phyloP scores from a whole-genome alignment of 1,284 basidiomycete genomes.

The Cerioporus squamosus region DNA sequence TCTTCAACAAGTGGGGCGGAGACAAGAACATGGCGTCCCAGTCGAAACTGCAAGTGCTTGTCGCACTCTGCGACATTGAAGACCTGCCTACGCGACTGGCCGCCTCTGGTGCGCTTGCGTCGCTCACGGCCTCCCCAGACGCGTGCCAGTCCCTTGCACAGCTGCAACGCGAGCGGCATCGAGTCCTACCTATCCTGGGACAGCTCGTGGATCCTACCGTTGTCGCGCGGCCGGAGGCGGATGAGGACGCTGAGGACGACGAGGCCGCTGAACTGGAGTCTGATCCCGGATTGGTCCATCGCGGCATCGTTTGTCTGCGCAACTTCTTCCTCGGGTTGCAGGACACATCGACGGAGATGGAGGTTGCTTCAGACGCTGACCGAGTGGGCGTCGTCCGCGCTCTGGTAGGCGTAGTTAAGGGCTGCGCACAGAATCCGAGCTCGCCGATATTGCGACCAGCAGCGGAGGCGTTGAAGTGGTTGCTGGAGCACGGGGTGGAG shows the following conservation, averaged over 20 bases:
- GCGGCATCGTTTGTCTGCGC: conserved; percentile 71
- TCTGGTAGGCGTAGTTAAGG: conserved; percentile 51
- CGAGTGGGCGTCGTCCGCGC: conserved; percentile 54
- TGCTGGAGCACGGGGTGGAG: conserved; percentile 38
- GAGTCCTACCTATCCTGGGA: conserved; percentile 62
- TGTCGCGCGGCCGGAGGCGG: conserved; percentile 35
- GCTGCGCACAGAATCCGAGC: conserved; percentile 32
- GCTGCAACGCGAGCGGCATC: conserved; percentile 64
- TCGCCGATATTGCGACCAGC: conserved; percentile 46
- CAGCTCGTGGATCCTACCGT: conserved; percentile 64
- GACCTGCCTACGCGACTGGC: conserved; percentile 84
- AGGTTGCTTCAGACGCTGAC: conserved; percentile 52
- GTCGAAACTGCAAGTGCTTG: conserved; percentile 79
- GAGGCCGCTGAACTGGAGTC: conserved; percentile 30
- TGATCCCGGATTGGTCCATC: conserved; percentile 72
- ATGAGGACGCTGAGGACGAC: conserved; percentile 37
- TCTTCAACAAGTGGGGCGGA: conserved; percentile 74
- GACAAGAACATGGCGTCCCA: conserved; percentile 41
- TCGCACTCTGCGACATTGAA: conserved; percentile 84
- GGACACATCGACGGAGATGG: conserved; percentile 41
- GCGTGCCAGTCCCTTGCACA: conserved; percentile 65
- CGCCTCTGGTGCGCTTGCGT: conserved; percentile 85
- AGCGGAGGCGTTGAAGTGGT: conserved; percentile 48
- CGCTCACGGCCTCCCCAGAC: conserved; percentile 66
- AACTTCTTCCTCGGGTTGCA: conserved; percentile 62